phyloP scores from a whole-genome alignment of 1,284 basidiomycete species.

The Melampsora larici-populina region DNA sequence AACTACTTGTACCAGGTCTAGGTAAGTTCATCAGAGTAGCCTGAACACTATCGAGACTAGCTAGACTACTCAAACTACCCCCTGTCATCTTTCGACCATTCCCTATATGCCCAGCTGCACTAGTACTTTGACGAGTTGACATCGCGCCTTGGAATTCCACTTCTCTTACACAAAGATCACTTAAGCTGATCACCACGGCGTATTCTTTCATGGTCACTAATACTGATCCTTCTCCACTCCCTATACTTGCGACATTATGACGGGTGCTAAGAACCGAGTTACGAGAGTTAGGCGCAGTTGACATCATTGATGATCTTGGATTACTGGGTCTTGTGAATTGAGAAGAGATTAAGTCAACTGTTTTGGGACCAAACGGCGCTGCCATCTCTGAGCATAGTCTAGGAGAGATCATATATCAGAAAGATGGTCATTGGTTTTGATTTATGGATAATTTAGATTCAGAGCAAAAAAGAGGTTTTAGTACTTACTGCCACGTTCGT shows the following conservation, averaged over 20 bases:
- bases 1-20: background rate
- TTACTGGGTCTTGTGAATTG: conserved; percentile 21
- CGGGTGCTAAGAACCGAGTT: conserved; percentile 2
- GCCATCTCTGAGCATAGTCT: conserved; percentile 36
- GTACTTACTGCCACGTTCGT: conserved; percentile 37
- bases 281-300: conserved; percentile 7
- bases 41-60: conserved; percentile 27
- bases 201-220: conserved; percentile 39
- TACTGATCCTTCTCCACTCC: conserved; percentile 23
- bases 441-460: too few species aligned
- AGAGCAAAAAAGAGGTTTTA: background rate
- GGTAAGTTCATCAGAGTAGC: conserved; percentile 19
- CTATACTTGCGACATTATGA: background rate
- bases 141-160: conserved; percentile 27
- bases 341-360: conserved; percentile 14
- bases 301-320: background rate
- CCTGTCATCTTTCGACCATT: background rate
- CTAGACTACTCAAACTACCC: conserved; percentile 24
- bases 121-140: conserved; percentile 11
- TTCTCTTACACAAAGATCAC: conserved; percentile 28
- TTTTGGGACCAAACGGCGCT: conserved; percentile 32
- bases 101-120: background rate
- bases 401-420: background rate
- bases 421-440: too few species aligned
- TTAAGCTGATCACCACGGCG: conserved; percentile 27